phyloP scores from a whole-genome alignment of 2,329 filamentous ascomycete genomes.

The Penicillium sp. region DNA sequence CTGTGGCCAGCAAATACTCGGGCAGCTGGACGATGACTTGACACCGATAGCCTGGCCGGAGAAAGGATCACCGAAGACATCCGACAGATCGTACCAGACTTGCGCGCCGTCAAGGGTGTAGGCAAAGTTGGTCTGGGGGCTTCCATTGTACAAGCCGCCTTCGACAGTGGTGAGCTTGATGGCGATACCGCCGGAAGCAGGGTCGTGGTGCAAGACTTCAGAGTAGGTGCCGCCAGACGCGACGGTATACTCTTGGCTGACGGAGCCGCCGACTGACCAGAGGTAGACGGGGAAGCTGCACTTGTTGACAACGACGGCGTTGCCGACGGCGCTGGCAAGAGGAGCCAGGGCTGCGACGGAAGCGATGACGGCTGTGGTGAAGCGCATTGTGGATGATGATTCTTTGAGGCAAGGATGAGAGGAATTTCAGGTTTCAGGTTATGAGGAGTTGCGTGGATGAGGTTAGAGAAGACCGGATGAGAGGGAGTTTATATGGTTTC shows the following conservation, averaged over 20 bases:
- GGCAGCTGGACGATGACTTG: conserved; percentile 39
- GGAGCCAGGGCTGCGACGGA: conserved; percentile 37
- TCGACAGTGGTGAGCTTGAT: conserved; percentile 43
- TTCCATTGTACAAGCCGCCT: conserved; percentile 38
- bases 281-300: conserved; percentile 42
- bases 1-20: conserved; percentile 35
- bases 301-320: conserved; percentile 44
- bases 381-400: conserved; percentile 30
- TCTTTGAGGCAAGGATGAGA: neutral
- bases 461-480: neutral
- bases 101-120: conserved; percentile 37
- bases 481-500: neutral
- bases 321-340: conserved; percentile 37
- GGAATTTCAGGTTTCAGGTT: neutral
- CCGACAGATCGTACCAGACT: conserved; percentile 48
- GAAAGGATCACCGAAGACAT: conserved; percentile 50
- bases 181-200: conserved; percentile 42
- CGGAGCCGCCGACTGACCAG: conserved; percentile 41
- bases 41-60: conserved; percentile 30
- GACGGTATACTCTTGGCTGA: conserved; percentile 35
- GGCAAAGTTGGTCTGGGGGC: conserved; percentile 45
- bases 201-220: conserved; percentile 41
- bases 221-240: conserved; percentile 29
- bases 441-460: neutral
- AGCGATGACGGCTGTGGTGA: conserved; percentile 33